Conservation (phyloP, 805 yeast genomes). For the Ogataea zsoltii region DNA sequence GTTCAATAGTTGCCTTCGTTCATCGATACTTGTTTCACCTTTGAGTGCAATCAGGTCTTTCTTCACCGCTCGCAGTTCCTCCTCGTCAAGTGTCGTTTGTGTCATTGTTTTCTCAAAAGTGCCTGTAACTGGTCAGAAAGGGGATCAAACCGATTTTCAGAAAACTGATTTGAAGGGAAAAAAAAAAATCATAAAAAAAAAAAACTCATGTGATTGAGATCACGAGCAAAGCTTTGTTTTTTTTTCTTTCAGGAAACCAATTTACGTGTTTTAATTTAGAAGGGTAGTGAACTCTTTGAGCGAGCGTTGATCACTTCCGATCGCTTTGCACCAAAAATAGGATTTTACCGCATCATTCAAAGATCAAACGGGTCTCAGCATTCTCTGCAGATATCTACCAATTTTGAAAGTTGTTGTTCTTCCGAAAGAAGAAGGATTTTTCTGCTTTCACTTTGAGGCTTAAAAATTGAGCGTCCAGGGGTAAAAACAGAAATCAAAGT, state of each 20-base stretch:
- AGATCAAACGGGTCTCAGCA: no score
- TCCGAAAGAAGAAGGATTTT: not conserved
- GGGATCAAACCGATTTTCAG: not conserved
- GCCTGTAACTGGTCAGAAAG: not conserved
- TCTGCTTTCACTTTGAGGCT: not conserved
- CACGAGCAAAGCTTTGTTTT: not conserved
- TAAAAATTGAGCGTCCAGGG: not conserved
- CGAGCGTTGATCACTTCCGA: constrained; percentile 2
- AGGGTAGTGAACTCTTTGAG: not conserved
- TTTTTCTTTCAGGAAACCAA: constrained; percentile 5
- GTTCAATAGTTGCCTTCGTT: constrained; percentile 5
- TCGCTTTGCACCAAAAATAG: not conserved
- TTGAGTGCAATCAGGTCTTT: constrained; percentile 20
- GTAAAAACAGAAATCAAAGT: not conserved
- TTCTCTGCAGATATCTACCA: no score
- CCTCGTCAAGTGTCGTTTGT: not conserved
- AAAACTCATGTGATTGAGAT: not conserved
- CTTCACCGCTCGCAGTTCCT: constrained; percentile 17
- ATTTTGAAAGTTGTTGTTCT: no score
- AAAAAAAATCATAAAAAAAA: not conserved
- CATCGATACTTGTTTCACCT: constrained; percentile 2
- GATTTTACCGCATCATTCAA: not conserved
- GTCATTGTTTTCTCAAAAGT: not conserved
- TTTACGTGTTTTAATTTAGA: constrained; percentile 7
- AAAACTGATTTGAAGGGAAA: not conserved